A percentile compares a stretch with the other conserved stretches of the same genome.
Evolutionary conservation across 2,329 filamentous ascomycete genomes (phyloP).

Genomic region (Ascochyta koolunga): DNA sequence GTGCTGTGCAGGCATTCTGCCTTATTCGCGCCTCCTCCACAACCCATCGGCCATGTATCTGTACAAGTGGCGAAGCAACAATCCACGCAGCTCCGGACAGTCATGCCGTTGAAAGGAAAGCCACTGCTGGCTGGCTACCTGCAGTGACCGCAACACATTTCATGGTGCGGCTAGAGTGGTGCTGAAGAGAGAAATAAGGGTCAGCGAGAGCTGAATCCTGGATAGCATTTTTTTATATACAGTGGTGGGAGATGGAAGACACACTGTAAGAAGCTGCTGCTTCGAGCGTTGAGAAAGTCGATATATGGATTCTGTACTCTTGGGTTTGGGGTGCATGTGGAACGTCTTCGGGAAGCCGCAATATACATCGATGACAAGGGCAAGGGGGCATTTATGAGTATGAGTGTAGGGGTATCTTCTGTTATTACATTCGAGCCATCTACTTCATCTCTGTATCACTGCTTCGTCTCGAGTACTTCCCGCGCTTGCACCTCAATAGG

Average conservation of each 20-base stretch:
- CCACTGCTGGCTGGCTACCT: background rate
- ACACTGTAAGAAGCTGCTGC: background rate
- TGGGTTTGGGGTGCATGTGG: background rate
- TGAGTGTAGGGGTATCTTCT: no score
- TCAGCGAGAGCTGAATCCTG: background rate
- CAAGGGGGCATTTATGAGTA: no score
- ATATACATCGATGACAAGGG: no score
- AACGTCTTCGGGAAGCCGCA: background rate
- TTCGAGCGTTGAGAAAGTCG: background rate
- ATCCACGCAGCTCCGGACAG: background rate
- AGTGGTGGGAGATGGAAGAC: background rate
- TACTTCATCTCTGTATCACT: background rate
- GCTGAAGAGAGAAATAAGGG: background rate
- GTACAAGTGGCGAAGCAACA: background rate
- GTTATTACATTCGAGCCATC: background rate
- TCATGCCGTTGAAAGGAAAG: conserved; percentile 1
- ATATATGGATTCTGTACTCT: background rate
- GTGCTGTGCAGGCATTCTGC: no score
- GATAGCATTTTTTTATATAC: background rate
- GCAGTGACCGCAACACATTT: background rate
- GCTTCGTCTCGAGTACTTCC: background rate
- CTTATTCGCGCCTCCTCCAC: no score
- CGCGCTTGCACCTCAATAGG: background rate
- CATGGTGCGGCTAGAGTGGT: background rate
- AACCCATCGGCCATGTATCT: background rate